A percentile compares a stretch with the other conserved stretches of the same genome.
Conservation (phyloP, 1,139 yeast species). For the Debaryomyces sp. region DNA sequence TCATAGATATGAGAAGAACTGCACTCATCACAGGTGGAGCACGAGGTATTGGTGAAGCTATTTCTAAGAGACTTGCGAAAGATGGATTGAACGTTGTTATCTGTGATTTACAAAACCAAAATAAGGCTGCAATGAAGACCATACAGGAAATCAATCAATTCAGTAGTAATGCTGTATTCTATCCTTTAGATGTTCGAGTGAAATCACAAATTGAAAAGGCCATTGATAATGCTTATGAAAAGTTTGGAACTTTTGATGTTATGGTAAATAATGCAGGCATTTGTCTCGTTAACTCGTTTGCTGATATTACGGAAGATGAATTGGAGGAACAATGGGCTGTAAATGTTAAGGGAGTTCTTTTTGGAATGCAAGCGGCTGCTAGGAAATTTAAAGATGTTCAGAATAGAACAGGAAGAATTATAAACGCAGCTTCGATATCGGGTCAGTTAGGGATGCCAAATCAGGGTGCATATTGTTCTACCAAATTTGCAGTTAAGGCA, state of each 20-base stretch:
- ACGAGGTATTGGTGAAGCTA: conserved; percentile 1
- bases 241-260: conserved; percentile 6
- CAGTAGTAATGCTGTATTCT: neutral
- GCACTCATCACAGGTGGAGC: conserved; percentile 1
- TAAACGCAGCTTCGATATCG: conserved; percentile 28
- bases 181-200: neutral
- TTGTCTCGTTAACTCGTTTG: conserved; percentile 19
- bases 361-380: conserved; percentile 33
- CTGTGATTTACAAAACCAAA: neutral
- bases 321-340: conserved; percentile 16
- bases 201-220: conserved; percentile 20
- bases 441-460: conserved; percentile 19
- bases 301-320: conserved; percentile 22
- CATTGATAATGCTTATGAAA: conserved; percentile 21
- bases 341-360: conserved; percentile 28
- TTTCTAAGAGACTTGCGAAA: neutral
- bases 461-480: conserved; percentile 23
- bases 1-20: neutral
- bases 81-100: conserved; percentile 2
- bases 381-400: conserved; percentile 20
- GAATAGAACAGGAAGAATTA: conserved; percentile 26
- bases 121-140: neutral
- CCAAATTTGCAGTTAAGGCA: conserved; percentile 30
- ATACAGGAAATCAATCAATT: neutral
- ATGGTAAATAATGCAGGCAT: conserved; percentile 34